Conservation (phyloP, 1,284 basidiomycete species). For the Gymnopus androsaceus region DNA sequence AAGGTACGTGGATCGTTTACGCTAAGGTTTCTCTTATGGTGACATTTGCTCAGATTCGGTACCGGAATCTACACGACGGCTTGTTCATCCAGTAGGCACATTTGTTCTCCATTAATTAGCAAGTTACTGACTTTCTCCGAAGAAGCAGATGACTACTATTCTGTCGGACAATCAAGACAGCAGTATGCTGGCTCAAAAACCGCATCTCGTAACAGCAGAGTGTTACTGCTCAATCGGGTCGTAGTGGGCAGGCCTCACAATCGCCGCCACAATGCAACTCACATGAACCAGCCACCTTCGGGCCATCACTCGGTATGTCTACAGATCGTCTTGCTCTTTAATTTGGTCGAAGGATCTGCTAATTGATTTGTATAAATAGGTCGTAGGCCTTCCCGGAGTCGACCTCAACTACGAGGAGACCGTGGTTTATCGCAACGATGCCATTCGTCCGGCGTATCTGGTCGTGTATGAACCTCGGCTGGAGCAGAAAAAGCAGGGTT, state of each 20-base stretch:
- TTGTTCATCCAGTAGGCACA: constrained; percentile 56
- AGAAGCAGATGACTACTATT: constrained; percentile 65
- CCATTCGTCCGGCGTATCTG: constrained; percentile 59
- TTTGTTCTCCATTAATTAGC: constrained; percentile 4
- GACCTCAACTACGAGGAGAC: constrained; percentile 64
- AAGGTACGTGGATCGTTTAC: constrained; percentile 30
- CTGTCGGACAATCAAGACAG: constrained; percentile 36
- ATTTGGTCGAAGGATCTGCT: no score
- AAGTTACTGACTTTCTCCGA: constrained; percentile 3
- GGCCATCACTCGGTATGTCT: constrained; percentile 58
- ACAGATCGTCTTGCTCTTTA: not conserved
- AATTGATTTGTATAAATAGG: constrained; percentile 26
- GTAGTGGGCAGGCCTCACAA: constrained; percentile 56
- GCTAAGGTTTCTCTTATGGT: constrained; percentile 2
- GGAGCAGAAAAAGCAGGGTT: not conserved
- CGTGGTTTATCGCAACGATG: constrained; percentile 60
- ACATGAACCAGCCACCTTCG: constrained; percentile 47
- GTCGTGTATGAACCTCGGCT: constrained; percentile 41
- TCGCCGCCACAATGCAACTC: constrained; percentile 45
- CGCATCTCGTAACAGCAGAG: constrained; percentile 37
- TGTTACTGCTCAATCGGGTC: constrained; percentile 58
- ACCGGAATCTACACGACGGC: constrained; percentile 61
- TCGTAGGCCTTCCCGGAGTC: constrained; percentile 52
- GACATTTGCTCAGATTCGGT: constrained; percentile 50
- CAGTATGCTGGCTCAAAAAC: not conserved